phyloP scores from a whole-genome alignment of 768 basidiomycete species.

The Infundibulicybe gibba region DNA sequence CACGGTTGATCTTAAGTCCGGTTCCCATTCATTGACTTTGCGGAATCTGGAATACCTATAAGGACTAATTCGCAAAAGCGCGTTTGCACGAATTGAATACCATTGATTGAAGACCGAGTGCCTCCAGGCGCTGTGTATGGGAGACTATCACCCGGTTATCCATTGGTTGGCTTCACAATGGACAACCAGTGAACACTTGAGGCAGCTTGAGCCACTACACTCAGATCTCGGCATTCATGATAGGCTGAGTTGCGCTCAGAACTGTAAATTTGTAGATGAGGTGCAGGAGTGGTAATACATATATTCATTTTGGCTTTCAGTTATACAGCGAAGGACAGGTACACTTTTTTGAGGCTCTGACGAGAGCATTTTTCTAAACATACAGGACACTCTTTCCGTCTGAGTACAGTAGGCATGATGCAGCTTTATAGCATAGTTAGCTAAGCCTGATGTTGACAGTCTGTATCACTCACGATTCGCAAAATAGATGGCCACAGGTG shows the following conservation, averaged over 20 bases:
- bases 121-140: background rate
- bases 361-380: background rate
- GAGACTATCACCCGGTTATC: too few species aligned
- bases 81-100: constrained; percentile 76
- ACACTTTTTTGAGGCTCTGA: background rate
- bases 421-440: background rate
- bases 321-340: background rate
- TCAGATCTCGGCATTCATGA: too few species aligned
- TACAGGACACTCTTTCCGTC: background rate
- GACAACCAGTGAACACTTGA: too few species aligned
- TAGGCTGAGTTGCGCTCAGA: too few species aligned
- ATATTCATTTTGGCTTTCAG: background rate
- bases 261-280: too few species aligned
- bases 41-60: constrained; percentile 96
- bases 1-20: constrained; percentile 51
- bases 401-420: background rate
- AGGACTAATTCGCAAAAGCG: constrained; percentile 87
- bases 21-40: background rate
- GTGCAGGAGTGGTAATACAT: background rate
- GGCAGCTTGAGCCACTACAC: too few species aligned
- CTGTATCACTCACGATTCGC: constrained; percentile 8
- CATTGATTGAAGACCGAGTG: constrained; percentile 48
- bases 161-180: too few species aligned
- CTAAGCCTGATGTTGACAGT: background rate
- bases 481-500: constrained; percentile 25